Percentiles rank a stretch among this genome's conserved stretches.
phyloP scores from a whole-genome alignment of 352 stramenopile genomes.

The Globisporangium acanthophoron region DNA sequence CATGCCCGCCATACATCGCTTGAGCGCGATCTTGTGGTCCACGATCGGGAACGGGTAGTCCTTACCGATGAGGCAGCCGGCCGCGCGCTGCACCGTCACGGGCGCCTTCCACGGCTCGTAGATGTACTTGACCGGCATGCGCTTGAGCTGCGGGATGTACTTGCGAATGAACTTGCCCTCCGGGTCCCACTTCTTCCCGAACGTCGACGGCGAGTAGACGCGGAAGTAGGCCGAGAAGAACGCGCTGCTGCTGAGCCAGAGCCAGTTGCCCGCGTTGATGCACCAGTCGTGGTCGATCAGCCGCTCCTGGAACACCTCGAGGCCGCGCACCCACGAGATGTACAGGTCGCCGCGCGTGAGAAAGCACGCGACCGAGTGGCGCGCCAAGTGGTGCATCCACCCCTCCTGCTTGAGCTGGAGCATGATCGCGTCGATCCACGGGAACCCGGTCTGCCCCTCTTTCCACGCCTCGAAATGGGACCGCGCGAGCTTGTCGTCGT shows the following conservation, averaged over 20 bases:
- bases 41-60: conserved; percentile 96
- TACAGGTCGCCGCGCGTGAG: conserved; percentile 97
- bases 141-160: conserved; percentile 87
- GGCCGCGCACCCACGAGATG: conserved; percentile 92
- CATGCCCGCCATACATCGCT: conserved; percentile 80
- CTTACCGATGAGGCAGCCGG: conserved; percentile 87
- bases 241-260: conserved; percentile 92
- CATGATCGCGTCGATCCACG: conserved; percentile 98
- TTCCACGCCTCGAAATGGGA: conserved; percentile 92
- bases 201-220: conserved; percentile 92
- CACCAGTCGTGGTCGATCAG: conserved; percentile 97
- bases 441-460: conserved; percentile 93
- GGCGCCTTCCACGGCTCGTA: conserved; percentile 38
- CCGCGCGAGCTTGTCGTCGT: conserved; percentile 78
- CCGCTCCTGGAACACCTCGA: conserved; percentile 89
- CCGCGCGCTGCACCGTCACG: conserved; percentile 53
- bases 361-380: conserved; percentile 97
- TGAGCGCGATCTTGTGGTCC: conserved; percentile 58
- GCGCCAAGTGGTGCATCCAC: conserved; percentile 86
- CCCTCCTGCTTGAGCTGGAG: conserved; percentile 87
- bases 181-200: conserved; percentile 96
- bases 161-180: conserved; percentile 90
- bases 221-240: conserved; percentile 98
- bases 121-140: conserved; percentile 89
- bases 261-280: conserved; percentile 98